Base-by-base conservation (phyloP, 2,329 filamentous ascomycete genomes). In the Colletotrichum musae region DNA sequence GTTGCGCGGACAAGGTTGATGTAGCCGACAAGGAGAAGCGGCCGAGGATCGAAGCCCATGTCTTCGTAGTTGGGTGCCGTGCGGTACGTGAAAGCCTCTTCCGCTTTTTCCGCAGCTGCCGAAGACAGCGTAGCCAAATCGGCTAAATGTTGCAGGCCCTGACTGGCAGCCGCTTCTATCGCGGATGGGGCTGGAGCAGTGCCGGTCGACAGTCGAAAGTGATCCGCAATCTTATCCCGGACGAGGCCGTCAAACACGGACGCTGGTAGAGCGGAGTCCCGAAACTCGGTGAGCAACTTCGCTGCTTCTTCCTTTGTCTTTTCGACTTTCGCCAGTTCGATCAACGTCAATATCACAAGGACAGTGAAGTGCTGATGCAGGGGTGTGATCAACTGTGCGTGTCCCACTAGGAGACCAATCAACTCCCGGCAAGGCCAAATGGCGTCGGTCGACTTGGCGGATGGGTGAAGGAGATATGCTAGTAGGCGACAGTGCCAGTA, bases 401-500 rank as follows among this genome's bases (percentile, higher is more conserved):
- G 87, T 36, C 82, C 81, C 6, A 87, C 84, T 39, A 93, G 81
- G 58, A 92, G 83, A n/a, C 82, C 82, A 47, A 87, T 84, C 5
- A 90, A 84, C 73, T 90, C 86, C 69, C 85, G 84, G 28, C 88
- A 88, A 6, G 89, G 86, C 77, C 87, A 89, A 21, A 92, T 80
- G 16, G 91, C 83, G 68, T 92, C 87, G 2, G 83, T 80, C 0
- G 88, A 83, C 48, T 87, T 86, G 1, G 86, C 83, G 12, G 84
- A 84, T 1, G 88, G 85, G 45, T 86, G 87, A 62, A 91, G 82
- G 2, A 93, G 84, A 59, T 90, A 88, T 10, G 89, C 84, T 18
- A 94, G 82, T 9, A 93, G 83, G 70, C 90, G 88, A 72, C 88
- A 86, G 77, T 93, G 91, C 87, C 92, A 93, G 79, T 92, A 93